Conservation (phyloP, 305 asterid genomes). For the Rubia occidens region DNA sequence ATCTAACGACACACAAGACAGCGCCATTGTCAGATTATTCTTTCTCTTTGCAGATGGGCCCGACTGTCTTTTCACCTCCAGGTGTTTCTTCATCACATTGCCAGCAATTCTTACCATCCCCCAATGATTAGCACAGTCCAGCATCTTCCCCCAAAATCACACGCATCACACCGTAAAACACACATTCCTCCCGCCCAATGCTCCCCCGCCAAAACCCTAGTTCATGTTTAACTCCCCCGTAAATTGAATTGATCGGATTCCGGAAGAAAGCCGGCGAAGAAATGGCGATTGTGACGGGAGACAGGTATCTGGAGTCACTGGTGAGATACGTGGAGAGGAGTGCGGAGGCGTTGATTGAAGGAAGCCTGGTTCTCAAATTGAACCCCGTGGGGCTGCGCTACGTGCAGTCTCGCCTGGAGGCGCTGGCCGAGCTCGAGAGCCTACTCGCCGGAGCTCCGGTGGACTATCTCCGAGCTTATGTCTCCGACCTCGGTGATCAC, state of each 20-base stretch:
- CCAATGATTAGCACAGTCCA: conserved; percentile 18
- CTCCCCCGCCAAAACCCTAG: conserved; percentile 5
- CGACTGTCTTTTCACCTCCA: not conserved
- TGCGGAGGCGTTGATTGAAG: conserved; percentile 72
- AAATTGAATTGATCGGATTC: not conserved
- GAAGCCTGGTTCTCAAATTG: conserved; percentile 63
- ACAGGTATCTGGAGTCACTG: conserved; percentile 71
- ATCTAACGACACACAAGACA: not conserved
- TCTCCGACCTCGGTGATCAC: conserved; percentile 93
- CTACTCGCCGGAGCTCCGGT: conserved; percentile 87
- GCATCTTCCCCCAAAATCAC: not conserved
- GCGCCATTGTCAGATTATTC: not conserved
- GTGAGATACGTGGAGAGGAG: conserved; percentile 73
- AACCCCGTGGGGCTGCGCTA: conserved; percentile 85
- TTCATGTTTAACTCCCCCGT: not conserved
- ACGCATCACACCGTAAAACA: conserved; percentile 6
- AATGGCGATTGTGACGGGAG: conserved; percentile 86
- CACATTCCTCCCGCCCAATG: conserved; percentile 39
- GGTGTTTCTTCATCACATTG: not conserved
- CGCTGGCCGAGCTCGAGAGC: conserved; percentile 75
- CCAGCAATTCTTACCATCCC: not conserved
- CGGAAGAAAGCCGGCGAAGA: not conserved
- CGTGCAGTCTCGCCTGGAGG: conserved; percentile 85
- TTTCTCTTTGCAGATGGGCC: not conserved
- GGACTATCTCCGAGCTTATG: conserved; percentile 88